A percentile compares a stretch with the other conserved stretches of the same genome.
Conservation (phyloP, 2,329 filamentous ascomycete species). For the Penicillium sp. region DNA sequence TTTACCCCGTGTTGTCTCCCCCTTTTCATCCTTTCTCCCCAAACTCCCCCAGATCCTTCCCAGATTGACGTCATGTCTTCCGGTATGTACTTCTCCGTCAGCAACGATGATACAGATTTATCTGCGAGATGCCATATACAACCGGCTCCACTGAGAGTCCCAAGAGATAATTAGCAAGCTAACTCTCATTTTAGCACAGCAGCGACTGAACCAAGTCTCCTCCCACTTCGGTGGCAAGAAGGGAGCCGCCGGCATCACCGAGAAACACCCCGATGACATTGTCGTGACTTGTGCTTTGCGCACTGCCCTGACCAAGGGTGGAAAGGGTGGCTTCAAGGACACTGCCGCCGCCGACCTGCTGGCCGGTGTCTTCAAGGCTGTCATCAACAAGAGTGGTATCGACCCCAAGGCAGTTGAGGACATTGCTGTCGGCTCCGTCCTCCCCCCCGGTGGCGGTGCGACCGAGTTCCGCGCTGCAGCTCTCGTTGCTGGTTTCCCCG, state of each 20-base stretch:
- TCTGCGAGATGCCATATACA: not conserved
- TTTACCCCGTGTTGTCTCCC: slow-evolving; percentile 2
- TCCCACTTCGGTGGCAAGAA: slow-evolving; percentile 55
- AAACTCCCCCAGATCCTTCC: slow-evolving; percentile 5
- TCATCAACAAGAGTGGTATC: slow-evolving; percentile 85
- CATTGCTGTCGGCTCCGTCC: slow-evolving; percentile 86
- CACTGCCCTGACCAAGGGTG: slow-evolving; percentile 88
- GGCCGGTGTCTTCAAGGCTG: slow-evolving; percentile 76
- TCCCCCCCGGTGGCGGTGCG: slow-evolving; percentile 89
- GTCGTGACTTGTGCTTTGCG: slow-evolving; percentile 92
- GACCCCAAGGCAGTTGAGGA: slow-evolving; percentile 89
- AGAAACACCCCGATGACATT: slow-evolving; percentile 67
- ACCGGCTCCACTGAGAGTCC: not conserved
- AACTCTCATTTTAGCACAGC: slow-evolving; percentile 50
- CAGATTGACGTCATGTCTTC: slow-evolving; percentile 47
- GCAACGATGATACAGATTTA: not conserved
- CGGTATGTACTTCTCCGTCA: slow-evolving; percentile 34
- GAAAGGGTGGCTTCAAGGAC: slow-evolving; percentile 95
- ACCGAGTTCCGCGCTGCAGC: slow-evolving; percentile 95
- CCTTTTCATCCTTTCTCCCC: not conserved
- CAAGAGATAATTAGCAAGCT: slow-evolving; percentile 5
- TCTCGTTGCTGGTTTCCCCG: slow-evolving; percentile 88
- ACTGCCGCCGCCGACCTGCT: slow-evolving; percentile 85
- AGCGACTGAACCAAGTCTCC: slow-evolving; percentile 63
- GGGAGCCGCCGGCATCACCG: slow-evolving; percentile 40